Percentiles rank a stretch among this genome's conserved stretches.
Evolutionary conservation across 768 basidiomycete genomes (phyloP).

Genomic region (Pseudohyphozyma bogoriensis): DNA sequence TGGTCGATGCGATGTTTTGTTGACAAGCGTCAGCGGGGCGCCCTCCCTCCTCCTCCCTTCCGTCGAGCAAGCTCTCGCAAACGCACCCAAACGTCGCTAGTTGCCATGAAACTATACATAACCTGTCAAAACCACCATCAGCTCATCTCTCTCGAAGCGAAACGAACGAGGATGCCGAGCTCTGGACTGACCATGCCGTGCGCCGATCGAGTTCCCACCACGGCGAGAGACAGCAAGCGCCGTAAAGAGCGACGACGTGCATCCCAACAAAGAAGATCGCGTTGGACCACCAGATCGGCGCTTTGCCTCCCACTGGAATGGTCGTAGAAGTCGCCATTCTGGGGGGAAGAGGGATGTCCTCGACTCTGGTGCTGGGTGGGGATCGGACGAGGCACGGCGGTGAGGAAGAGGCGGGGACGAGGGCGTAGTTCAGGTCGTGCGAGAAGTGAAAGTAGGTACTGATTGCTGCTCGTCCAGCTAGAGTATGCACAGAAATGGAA

Average conservation of each 20-base stretch:
- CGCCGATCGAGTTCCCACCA: not conserved
- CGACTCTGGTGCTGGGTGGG: too few species aligned
- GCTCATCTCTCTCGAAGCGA: not conserved
- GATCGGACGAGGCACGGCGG: too few species aligned
- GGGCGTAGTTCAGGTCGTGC: too few species aligned
- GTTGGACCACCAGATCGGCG: constrained; percentile 9
- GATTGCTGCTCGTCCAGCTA: too few species aligned
- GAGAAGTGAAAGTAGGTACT: too few species aligned
- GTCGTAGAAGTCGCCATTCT: too few species aligned
- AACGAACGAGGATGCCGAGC: not conserved
- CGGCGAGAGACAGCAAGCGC: not conserved
- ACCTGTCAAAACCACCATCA: not conserved
- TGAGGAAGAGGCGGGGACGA: too few species aligned
- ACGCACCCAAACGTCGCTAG: constrained; percentile 54
- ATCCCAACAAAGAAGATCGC: constrained; percentile 11
- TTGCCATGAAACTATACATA: constrained; percentile 50
- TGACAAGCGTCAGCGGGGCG: too few species aligned
- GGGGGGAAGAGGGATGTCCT: too few species aligned
- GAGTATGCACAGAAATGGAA: too few species aligned
- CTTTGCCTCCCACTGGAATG: too few species aligned
- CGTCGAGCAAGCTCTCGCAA: not conserved
- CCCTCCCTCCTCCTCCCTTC: not conserved
- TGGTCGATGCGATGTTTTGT: constrained; percentile 33
- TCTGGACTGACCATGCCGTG: not conserved
- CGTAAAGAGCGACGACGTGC: constrained; percentile 4